Evolutionary conservation across 2,329 filamentous ascomycete species (phyloP).

Genomic region (Falciphora oryzae): DNA sequence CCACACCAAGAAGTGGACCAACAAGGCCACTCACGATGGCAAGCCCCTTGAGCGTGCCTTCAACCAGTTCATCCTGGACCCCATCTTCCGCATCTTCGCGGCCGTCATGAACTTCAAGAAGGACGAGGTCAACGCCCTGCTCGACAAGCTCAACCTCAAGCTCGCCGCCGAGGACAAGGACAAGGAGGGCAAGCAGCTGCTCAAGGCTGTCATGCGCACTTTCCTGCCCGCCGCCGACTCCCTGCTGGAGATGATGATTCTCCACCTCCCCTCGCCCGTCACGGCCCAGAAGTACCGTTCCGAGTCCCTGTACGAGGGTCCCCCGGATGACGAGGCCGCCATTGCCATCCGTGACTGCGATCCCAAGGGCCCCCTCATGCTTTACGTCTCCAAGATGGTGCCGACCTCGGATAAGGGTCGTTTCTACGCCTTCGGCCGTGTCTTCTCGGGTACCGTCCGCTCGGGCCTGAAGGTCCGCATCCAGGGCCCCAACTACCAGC

Average conservation of each 20-base stretch:
- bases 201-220: conserved; percentile 97
- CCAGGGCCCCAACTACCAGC: conserved; percentile 97
- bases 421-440: conserved; percentile 99
- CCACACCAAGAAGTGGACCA: conserved; percentile 99
- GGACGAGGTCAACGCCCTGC: conserved; percentile 76
- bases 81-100: conserved; percentile 98
- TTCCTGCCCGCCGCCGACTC: conserved; percentile 98
- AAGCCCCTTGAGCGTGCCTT: conserved; percentile 91
- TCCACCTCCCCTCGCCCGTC: conserved; percentile 93
- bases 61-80: conserved; percentile 99
- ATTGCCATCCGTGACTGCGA: conserved; percentile 98
- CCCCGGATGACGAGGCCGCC: conserved; percentile 82
- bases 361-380: conserved; percentile 96
- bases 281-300: conserved; percentile 97
- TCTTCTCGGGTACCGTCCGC: conserved; percentile 96
- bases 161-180: conserved; percentile 80
- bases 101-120: conserved; percentile 99
- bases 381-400: conserved; percentile 99
- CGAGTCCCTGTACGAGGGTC: conserved; percentile 99
- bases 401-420: conserved; percentile 99
- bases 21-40: conserved; percentile 73
- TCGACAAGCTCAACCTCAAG: conserved; percentile 95
- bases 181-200: conserved; percentile 93
- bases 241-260: conserved; percentile 99
- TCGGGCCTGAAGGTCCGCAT: conserved; percentile 99